phyloP scores from a whole-genome alignment of 306 rosid species.

The Mimosa bimucronata region DNA sequence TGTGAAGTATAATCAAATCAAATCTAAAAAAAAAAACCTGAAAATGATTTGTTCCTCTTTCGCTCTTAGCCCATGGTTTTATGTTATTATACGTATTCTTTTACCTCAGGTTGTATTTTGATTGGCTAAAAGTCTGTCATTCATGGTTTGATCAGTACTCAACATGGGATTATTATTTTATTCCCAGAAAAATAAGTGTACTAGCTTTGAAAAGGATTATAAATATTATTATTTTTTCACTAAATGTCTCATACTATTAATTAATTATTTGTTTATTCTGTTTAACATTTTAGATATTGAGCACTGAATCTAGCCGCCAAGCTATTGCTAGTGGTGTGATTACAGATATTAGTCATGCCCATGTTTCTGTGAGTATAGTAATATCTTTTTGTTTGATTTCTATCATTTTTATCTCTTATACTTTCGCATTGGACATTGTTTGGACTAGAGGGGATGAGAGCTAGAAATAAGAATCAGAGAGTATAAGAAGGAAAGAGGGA shows the following conservation, averaged over 20 bases:
- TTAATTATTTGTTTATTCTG: constrained; percentile 9
- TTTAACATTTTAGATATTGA: constrained; percentile 63
- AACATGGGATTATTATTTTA: constrained; percentile 22
- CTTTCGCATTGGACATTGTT: constrained; percentile 9
- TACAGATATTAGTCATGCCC: constrained; percentile 62
- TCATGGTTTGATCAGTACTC: constrained; percentile 15
- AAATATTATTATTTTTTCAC: constrained; percentile 18
- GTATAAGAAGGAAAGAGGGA: too few relatives aligned
- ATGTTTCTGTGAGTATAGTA: constrained; percentile 70
- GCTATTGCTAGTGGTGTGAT: constrained; percentile 78
- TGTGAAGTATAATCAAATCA: neutral
- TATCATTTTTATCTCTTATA: neutral
- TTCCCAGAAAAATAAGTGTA: constrained; percentile 2
- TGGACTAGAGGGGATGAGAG: too few relatives aligned
- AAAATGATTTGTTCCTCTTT: neutral
- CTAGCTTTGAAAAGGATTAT: constrained; percentile 6
- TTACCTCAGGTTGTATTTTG: constrained; percentile 10
- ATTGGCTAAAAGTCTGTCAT: constrained; percentile 3
- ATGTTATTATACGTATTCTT: neutral
- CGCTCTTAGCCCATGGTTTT: neutral
- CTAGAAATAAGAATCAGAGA: too few relatives aligned
- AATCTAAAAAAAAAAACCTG: neutral
- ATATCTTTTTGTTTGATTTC: constrained; percentile 35
- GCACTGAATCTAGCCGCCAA: constrained; percentile 66
- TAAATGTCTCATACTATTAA: neutral